Evolutionary conservation across 2,329 filamentous ascomycete genomes (phyloP).

Genomic region (Cercospora zeina): DNA sequence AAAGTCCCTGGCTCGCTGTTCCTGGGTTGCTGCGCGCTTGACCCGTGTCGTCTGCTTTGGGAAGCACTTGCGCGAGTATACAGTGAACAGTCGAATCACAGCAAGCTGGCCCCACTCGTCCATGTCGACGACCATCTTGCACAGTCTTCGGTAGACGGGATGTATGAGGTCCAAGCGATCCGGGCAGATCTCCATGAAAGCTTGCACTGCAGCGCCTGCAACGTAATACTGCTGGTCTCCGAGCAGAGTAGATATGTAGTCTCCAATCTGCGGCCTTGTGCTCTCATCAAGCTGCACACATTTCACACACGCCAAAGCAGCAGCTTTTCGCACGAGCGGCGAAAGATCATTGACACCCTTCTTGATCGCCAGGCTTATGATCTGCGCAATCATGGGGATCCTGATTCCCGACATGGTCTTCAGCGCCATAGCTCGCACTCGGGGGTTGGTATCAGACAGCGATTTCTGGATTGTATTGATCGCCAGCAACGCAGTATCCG

Average conservation of each 20-base stretch:
- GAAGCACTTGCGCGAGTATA: conserved; percentile 86
- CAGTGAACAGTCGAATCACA: conserved; percentile 75
- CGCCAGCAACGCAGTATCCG: conserved; percentile 88
- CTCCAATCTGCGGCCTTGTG: conserved; percentile 79
- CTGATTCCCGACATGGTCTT: conserved; percentile 96
- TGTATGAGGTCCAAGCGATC: conserved; percentile 86
- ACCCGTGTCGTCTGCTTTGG: conserved; percentile 65
- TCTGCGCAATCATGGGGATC: conserved; percentile 97
- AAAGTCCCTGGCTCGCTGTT: conserved; percentile 60
- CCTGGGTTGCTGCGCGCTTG: conserved; percentile 51
- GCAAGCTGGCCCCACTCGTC: conserved; percentile 97
- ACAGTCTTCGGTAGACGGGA: conserved; percentile 78
- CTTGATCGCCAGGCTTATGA: conserved; percentile 93
- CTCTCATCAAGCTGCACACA: conserved; percentile 88
- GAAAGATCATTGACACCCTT: conserved; percentile 93
- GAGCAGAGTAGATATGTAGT: conserved; percentile 74
- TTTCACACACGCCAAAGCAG: conserved; percentile 91
- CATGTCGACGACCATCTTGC: conserved; percentile 95
- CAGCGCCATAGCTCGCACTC: conserved; percentile 85
- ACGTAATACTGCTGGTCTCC: conserved; percentile 95
- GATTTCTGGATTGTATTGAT: conserved; percentile 99
- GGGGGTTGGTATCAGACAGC: conserved; percentile 85
- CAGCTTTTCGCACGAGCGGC: conserved; percentile 86
- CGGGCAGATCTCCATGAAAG: conserved; percentile 87
- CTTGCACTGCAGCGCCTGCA: conserved; percentile 86